A percentile compares a stretch with the other conserved stretches of the same genome.
Evolutionary conservation across 2,329 filamentous ascomycete genomes (phyloP).

Genomic region (Cordyceps fumosorosea): DNA sequence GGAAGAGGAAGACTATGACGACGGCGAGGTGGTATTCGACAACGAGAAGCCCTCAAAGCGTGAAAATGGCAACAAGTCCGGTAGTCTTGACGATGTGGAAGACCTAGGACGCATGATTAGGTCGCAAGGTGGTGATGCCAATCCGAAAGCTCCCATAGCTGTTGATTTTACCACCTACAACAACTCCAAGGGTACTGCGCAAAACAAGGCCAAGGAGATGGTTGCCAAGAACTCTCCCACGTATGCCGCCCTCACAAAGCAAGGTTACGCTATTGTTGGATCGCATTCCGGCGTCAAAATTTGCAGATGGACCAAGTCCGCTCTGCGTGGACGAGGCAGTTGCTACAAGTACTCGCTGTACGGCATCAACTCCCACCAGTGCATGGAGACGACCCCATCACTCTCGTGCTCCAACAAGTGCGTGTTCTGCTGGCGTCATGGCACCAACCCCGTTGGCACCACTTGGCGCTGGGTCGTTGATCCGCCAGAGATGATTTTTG

Average conservation of each 20-base stretch:
- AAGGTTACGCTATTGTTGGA: conserved; percentile 92
- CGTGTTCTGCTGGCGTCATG: conserved; percentile 98
- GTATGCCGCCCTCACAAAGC: conserved; percentile 82
- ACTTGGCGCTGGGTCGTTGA: conserved; percentile 97
- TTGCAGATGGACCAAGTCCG: conserved; percentile 97
- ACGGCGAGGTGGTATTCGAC: conserved; percentile 42
- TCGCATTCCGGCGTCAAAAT: conserved; percentile 96
- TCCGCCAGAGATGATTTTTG: conserved; percentile 80
- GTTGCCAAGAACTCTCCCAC: conserved; percentile 87
- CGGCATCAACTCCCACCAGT: conserved; percentile 91
- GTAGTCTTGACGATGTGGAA: conserved; percentile 69
- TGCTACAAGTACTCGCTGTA: conserved; percentile 99
- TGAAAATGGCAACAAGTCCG: conserved; percentile 26
- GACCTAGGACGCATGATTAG: conserved; percentile 66
- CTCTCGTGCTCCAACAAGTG: conserved; percentile 97
- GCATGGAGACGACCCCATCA: conserved; percentile 96
- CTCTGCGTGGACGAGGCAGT: conserved; percentile 82
- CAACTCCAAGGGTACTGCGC: conserved; percentile 35
- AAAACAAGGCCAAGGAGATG: conserved; percentile 73
- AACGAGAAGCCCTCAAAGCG: conserved; percentile 39
- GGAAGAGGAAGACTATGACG: conserved; percentile 51
- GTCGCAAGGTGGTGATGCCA: conserved; percentile 33
- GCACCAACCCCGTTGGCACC: conserved; percentile 93
- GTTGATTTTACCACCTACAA: conserved; percentile 81
- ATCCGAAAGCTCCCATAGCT: conserved; percentile 50